phyloP scores from a whole-genome alignment of 495 filamentous ascomycete species.

The Daldinia bambusicola region DNA sequence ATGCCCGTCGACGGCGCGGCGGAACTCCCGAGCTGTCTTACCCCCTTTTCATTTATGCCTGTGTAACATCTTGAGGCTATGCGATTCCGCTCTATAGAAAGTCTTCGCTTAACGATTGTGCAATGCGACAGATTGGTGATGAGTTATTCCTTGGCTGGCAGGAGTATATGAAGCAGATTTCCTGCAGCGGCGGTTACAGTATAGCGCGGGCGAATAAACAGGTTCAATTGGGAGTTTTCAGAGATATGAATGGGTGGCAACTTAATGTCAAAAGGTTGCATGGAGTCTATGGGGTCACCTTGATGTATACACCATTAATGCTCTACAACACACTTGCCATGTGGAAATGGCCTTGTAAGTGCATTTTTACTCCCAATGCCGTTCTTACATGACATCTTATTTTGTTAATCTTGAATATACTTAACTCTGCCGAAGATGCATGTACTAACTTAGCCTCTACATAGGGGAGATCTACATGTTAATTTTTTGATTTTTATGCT shows the following conservation, averaged over 20 bases:
- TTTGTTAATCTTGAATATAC: neutral
- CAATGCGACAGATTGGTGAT: neutral
- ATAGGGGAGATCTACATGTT: conserved; percentile 1
- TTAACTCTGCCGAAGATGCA: neutral
- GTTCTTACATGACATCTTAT: neutral
- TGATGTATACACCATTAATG: neutral
- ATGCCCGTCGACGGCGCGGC: conserved; percentile 7
- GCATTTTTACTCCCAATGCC: neutral
- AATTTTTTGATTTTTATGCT: neutral
- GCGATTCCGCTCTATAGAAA: neutral
- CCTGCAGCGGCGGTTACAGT: neutral
- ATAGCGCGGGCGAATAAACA: neutral
- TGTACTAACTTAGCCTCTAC: neutral
- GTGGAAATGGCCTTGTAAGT: neutral
- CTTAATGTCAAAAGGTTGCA: neutral
- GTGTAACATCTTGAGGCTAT: neutral
- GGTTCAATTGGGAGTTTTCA: neutral
- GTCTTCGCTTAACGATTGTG: neutral
- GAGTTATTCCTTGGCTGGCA: conserved; percentile 2
- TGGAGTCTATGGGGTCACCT: neutral
- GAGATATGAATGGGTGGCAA: neutral
- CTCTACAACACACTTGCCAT: neutral
- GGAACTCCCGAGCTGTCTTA: conserved; percentile 4
- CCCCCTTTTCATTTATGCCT: conserved; percentile 6
- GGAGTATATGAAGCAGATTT: neutral